Percentiles rank a stretch among this genome's conserved stretches.
Evolutionary conservation across 2,329 filamentous ascomycete genomes (phyloP).

Genomic region (Gaeumannomyces tritici): DNA sequence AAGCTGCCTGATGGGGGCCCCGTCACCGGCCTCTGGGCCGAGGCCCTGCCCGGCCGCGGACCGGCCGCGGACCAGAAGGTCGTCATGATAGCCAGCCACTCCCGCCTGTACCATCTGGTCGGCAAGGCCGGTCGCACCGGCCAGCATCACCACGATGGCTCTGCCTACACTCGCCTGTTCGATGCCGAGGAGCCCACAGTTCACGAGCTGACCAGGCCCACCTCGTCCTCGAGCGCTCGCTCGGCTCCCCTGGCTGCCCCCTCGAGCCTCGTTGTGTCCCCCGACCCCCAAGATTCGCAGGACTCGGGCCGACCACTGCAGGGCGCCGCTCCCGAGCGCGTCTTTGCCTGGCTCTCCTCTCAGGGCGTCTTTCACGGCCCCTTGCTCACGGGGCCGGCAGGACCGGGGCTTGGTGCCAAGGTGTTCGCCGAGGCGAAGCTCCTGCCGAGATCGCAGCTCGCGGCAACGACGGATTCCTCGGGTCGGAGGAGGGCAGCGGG

Average conservation of each 20-base stretch:
- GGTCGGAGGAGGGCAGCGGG: not conserved
- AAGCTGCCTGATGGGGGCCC: slow-evolving; percentile 67
- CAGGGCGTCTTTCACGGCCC: slow-evolving; percentile 85
- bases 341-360: slow-evolving; percentile 83
- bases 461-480: slow-evolving; percentile 50
- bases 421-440: slow-evolving; percentile 74
- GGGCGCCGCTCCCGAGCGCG: slow-evolving; percentile 53
- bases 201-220: slow-evolving; percentile 59
- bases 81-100: slow-evolving; percentile 71
- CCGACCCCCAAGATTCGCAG: slow-evolving; percentile 43
- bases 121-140: slow-evolving; percentile 61
- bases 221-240: slow-evolving; percentile 14
- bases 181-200: slow-evolving; percentile 73
- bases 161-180: slow-evolving; percentile 80
- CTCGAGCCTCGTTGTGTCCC: slow-evolving; percentile 66
- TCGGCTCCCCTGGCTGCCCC: slow-evolving; percentile 42
- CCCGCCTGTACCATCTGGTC: slow-evolving; percentile 68
- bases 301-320: slow-evolving; percentile 41
- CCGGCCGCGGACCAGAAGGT: slow-evolving; percentile 54
- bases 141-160: slow-evolving; percentile 53
- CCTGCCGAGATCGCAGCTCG: slow-evolving; percentile 63
- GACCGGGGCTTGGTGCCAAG: slow-evolving; percentile 58
- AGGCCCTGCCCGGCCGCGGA: slow-evolving; percentile 50
- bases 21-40: slow-evolving; percentile 78
- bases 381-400: slow-evolving; percentile 52